Base-by-base conservation (phyloP, 1,139 yeast genomes). In the Yamadazyma atlantica region DNA sequence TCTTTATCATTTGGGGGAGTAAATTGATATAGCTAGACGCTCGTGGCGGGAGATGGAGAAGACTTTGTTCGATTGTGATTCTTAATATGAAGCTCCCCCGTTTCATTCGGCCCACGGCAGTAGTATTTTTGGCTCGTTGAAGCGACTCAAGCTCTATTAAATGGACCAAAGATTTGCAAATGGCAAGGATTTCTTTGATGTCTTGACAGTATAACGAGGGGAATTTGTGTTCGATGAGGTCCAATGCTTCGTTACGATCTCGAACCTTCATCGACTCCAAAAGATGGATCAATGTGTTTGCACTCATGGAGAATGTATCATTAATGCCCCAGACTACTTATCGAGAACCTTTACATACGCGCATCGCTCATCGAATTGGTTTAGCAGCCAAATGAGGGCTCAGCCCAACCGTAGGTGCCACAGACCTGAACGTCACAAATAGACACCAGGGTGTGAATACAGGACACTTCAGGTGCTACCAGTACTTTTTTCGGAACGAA, bases 231-330 rank as follows among this genome's bases (percentile, higher is more conserved):
- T 41, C 44, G 16, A 43, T 29, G 9, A 4, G 11, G 9, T 39
- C 45, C 13, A 49, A 35, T 2, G 44, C 52, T 17, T 49, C 47
- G 31, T 41, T 48, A 14, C 44, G 38, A 3, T 46, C 51, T 21
- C 38, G 40, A 6, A 38, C 38, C 35, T 45, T 46, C 2, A 37
- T 33, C 11, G 52, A 48, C 29, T 39, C 43, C n/a, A 47, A 18
- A n/a, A 32, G 36, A 10, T 22, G 34, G 12, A 32, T 32, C 9
- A 32, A 12, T 13, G 24, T 16, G 16, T 11, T 15, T 8, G 12
- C 30, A 10, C 19, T 28, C 30, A 28, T 28, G 9, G 26, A 23
- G 11, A 19, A 19, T 19, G 8, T 9, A 19, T 19, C 22, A 6
- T 6, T 19, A 19, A 9, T 19, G 22, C 22, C 22, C n/a, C n/a